Conservation (phyloP, 176 grass and related monocot species). For the Aegilops sharonensis region DNA sequence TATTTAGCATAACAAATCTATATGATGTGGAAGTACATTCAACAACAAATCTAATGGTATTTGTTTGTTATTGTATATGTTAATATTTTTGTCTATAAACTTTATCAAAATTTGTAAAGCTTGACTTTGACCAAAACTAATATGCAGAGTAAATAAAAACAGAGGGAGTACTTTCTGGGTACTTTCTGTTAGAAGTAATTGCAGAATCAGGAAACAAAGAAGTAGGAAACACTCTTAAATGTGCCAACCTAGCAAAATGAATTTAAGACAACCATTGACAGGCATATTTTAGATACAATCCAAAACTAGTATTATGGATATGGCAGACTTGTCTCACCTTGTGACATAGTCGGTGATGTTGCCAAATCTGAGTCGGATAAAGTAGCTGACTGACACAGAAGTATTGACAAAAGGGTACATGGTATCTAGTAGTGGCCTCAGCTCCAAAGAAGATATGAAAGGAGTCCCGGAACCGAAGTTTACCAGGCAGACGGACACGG, state of each 20-base stretch:
- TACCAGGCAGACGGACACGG: neutral
- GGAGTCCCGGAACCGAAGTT: neutral
- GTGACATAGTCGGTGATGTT: neutral
- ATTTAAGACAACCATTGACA: neutral
- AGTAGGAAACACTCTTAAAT: neutral
- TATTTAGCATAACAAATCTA: too few relatives aligned
- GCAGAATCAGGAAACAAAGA: neutral
- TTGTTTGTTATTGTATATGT: too few relatives aligned
- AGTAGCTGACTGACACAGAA: neutral
- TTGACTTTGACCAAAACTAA: too few relatives aligned
- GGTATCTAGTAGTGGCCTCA: neutral
- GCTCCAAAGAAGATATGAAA: conserved; percentile 7
- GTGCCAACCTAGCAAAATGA: neutral
- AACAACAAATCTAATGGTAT: too few relatives aligned
- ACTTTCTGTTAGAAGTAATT: neutral
- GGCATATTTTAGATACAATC: neutral
- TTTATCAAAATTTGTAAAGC: too few relatives aligned
- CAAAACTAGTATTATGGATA: neutral
- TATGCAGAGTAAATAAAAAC: too few relatives aligned
- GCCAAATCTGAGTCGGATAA: neutral
- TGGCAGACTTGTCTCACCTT: neutral
- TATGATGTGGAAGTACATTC: too few relatives aligned
- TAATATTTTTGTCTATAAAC: too few relatives aligned
- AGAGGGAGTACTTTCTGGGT: too few relatives aligned
- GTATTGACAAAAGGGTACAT: conserved; percentile 2